Evolutionary conservation across 169 alveolate species (phyloP).

Genomic region (Eimeria maxima): DNA sequence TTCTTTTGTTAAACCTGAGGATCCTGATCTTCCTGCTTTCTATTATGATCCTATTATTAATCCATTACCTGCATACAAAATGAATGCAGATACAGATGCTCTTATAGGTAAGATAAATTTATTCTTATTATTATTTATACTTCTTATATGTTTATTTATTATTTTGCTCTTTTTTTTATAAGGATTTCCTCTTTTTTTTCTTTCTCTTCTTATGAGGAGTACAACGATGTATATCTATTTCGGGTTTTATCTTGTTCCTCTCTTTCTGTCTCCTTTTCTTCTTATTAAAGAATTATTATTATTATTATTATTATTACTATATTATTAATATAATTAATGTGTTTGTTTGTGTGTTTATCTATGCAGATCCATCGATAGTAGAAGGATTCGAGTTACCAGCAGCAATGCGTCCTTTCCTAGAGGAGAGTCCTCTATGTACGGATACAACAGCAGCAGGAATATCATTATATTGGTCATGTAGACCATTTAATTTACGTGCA

Average conservation of each 20-base stretch:
- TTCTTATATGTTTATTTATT: not conserved
- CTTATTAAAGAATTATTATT: not conserved
- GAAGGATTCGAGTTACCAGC: constrained; percentile 74
- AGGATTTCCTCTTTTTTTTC: too few species aligned
- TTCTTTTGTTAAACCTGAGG: constrained; percentile 95
- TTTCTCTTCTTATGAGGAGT: not conserved
- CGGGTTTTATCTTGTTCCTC: too few species aligned
- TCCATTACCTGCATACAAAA: constrained; percentile 98
- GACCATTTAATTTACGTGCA: constrained; percentile 98
- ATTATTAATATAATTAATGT: too few species aligned
- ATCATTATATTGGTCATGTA: constrained; percentile 98
- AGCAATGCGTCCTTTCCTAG: constrained; percentile 82
- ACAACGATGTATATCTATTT: too few species aligned
- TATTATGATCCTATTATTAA: constrained; percentile 98
- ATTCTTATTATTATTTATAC: too few species aligned
- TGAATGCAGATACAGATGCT: constrained; percentile 85
- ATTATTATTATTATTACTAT: not conserved
- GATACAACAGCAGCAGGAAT: constrained; percentile 90
- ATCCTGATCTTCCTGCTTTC: constrained; percentile 97
- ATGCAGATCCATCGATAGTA: constrained; percentile 57
- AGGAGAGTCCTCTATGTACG: constrained; percentile 86
- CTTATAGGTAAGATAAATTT: constrained; percentile 28
- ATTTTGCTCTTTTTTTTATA: not conserved
- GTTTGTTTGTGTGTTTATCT: too few species aligned
- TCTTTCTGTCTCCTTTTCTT: not conserved